phyloP scores from a whole-genome alignment of 2,329 filamentous ascomycete species.

The Bipolaris victoriae region DNA sequence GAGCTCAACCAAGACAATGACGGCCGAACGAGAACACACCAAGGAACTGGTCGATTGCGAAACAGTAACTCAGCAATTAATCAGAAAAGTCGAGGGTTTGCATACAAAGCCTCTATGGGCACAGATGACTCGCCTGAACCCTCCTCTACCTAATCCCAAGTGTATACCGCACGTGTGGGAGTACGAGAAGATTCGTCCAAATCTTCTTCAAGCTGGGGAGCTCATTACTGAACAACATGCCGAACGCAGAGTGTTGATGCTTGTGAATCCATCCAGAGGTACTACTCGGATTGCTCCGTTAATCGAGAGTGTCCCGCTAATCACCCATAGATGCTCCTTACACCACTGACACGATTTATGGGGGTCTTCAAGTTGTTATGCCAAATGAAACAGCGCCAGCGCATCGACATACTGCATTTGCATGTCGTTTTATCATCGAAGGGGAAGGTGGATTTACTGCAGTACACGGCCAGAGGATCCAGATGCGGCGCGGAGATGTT shows the following conservation, averaged over 20 bases:
- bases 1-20: background rate
- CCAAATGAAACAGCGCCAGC: conserved; percentile 63
- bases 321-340: conserved; percentile 56
- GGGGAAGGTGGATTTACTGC: conserved; percentile 63
- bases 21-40: background rate
- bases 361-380: conserved; percentile 63
- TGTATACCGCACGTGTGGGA: conserved; percentile 49
- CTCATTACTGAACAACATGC: conserved; percentile 48
- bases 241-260: conserved; percentile 51
- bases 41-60: conserved; percentile 24
- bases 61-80: background rate
- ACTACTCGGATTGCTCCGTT: background rate
- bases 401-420: conserved; percentile 63
- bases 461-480: conserved; percentile 61
- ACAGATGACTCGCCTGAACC: conserved; percentile 57
- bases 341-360: conserved; percentile 65
- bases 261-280: conserved; percentile 50
- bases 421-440: conserved; percentile 64
- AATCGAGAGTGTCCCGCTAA: background rate
- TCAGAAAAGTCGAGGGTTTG: background rate
- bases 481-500: conserved; percentile 61
- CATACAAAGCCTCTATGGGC: conserved; percentile 54
- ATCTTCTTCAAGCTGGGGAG: conserved; percentile 46
- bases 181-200: conserved; percentile 47
- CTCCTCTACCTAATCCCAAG: conserved; percentile 55